A percentile compares a stretch with the other conserved stretches of the same genome.
phyloP scores from a whole-genome alignment of 169 alveolate species.

The Ichthyophthirius multifiliis region DNA sequence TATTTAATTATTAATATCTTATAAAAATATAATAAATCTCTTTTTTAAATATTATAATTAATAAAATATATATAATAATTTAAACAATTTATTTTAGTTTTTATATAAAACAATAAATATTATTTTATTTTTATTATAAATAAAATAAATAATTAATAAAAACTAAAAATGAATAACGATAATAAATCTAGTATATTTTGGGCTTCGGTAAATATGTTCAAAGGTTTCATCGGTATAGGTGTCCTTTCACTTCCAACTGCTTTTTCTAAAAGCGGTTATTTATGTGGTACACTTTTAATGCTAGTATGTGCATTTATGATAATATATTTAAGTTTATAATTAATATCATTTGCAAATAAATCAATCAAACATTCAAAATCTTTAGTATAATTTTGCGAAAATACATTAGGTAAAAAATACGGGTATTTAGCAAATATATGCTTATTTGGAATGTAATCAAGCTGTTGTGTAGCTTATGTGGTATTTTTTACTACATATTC shows the following conservation, averaged over 20 bases:
- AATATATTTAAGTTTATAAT: not conserved
- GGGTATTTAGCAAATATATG: not conserved
- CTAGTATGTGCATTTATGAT: not conserved
- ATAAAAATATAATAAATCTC: too few relatives aligned
- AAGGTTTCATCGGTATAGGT: not conserved
- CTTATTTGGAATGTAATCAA: not conserved
- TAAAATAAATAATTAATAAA: too few relatives aligned
- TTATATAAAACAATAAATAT: too few relatives aligned
- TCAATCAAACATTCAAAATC: not conserved
- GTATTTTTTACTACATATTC: not conserved
- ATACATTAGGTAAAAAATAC: not conserved
- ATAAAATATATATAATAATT: too few relatives aligned
- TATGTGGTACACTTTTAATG: not conserved
- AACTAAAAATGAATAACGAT: too few relatives aligned
- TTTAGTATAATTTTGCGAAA: not conserved
- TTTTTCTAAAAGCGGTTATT: not conserved
- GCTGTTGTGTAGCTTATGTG: not conserved
- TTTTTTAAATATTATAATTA: too few relatives aligned
- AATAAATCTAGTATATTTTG: too few relatives aligned
- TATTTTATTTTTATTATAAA: too few relatives aligned
- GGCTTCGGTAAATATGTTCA: not conserved
- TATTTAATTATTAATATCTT: too few relatives aligned
- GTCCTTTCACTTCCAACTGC: not conserved
- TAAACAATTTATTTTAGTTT: too few relatives aligned
- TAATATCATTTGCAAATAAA: not conserved